Base-by-base conservation (phyloP, 495 filamentous ascomycete genomes). In the Filosporella fistucella region DNA sequence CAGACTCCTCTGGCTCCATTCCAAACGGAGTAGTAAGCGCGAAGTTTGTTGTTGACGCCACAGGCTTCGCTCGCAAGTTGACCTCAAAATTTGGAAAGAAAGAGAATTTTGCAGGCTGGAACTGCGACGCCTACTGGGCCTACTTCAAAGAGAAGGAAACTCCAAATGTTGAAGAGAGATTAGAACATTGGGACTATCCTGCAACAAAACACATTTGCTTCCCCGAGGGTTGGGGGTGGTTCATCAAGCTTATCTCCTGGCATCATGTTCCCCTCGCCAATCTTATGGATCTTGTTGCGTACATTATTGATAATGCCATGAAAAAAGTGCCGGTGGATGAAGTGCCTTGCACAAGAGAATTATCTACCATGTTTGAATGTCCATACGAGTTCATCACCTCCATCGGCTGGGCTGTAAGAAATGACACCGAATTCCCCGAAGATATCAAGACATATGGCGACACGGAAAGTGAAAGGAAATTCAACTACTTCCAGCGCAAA, bases 141-240 rank as follows among this genome's bases (percentile, higher is more conserved):
- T 36, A 36, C 33, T 36, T 36, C 33, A 16, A 36, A 5, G 33
- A 36, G 18, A 36, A 16, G 5, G 33, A 36, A 5, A 36, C 18
- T 36, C n/a, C 33, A 14, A 30, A 30, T n/a, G 28, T 30, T n/a
- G 28, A 30, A 30, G 28, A 30, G 8, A 30, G 28, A 30, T 16
- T 36, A 17, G 7, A 16, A 17, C 6, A 36, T 14, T 41, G 14
- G 4, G 38, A 41, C 4, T 5, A 14, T 20, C 8, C 18, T 4
- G 14, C 4, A 12, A 41, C 38, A 4, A 41, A 41, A 4, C 38
- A 41, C 14, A 18, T 41, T 4, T 41, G 38, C 17, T 20, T 41
- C 23, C 38, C 38, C 7, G 38, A 41, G 14, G 38, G 38, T 7
- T 41, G 38, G 38, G 38, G 5, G 18, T 41, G 38, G 38, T 5